Evolutionary conservation across 139 green algal genomes (phyloP).

Genomic region (Tetradesmus obliquus): DNA sequence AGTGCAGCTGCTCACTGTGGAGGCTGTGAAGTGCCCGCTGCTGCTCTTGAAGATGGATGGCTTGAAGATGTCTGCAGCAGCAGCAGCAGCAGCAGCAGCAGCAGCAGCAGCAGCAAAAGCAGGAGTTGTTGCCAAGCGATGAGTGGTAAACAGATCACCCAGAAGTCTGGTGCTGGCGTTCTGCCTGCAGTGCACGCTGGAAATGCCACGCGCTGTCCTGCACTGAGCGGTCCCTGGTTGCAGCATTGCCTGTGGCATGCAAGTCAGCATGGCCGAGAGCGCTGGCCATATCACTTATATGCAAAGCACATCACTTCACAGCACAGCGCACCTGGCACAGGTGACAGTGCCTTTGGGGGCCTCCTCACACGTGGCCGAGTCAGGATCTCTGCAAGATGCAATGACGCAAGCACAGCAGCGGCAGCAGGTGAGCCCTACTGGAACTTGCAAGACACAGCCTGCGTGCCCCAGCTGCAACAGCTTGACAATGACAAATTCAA

Average conservation of each 20-base stretch:
- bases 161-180: no score
- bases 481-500: not conserved
- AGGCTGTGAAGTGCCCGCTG: not conserved
- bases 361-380: not conserved
- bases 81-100: not conserved
- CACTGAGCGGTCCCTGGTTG: no score
- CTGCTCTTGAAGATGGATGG: not conserved
- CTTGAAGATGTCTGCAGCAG: constrained; percentile 23
- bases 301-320: no score
- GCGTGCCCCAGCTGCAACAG: not conserved
- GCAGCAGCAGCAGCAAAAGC: not conserved
- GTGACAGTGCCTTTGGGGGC: constrained; percentile 10
- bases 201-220: no score
- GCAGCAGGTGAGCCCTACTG: not conserved
- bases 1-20: not conserved
- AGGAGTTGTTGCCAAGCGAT: no score
- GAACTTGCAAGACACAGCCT: not conserved
- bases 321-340: constrained; percentile 11
- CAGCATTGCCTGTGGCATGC: no score
- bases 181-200: no score
- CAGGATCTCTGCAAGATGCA: constrained; percentile 2
- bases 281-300: no score
- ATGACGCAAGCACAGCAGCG: not conserved
- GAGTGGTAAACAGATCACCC: no score
- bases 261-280: no score